These are phyloP conservation scores for Elsinoe australis DNA, from an alignment of 2,329 filamentous ascomycete genomes.

Conservation along the genomic window DNA sequence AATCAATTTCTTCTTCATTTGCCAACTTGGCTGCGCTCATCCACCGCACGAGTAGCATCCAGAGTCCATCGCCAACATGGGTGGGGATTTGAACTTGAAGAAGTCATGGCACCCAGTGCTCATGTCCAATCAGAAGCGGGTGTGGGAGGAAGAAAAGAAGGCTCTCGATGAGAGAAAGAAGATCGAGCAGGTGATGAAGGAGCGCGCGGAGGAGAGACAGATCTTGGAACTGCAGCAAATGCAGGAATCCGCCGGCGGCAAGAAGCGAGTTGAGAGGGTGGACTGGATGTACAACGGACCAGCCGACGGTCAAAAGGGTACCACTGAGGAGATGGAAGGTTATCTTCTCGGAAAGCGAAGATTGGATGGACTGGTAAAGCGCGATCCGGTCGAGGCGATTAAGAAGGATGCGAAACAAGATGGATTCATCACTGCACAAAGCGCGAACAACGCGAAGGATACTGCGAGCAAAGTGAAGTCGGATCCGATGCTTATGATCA, in stretches of 20 bases:
- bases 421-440: constrained; percentile 54
- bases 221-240: constrained; percentile 87
- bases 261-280: constrained; percentile 71
- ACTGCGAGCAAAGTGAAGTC: constrained; percentile 79
- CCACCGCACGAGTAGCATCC: too few species aligned
- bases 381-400: constrained; percentile 69
- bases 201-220: constrained; percentile 86
- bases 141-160: constrained; percentile 86
- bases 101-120: constrained; percentile 86
- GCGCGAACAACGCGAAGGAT: constrained; percentile 68
- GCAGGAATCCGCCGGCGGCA: constrained; percentile 80
- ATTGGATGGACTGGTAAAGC: constrained; percentile 80
- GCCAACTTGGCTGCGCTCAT: too few species aligned
- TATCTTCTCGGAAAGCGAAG: constrained; percentile 88
- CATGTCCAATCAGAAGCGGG: constrained; percentile 80
- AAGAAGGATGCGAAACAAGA: constrained; percentile 54
- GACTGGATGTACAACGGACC: constrained; percentile 99
- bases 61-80: constrained; percentile 74
- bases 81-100: constrained; percentile 91
- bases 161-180: constrained; percentile 92
- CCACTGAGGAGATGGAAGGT: constrained; percentile 82
- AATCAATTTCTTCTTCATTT: too few species aligned
- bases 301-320: constrained; percentile 64
- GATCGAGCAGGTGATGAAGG: constrained; percentile 82
- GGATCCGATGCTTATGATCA: constrained; percentile 87